Conservation (phyloP, 495 filamentous ascomycete genomes). For the Amniculicola lignicola region DNA sequence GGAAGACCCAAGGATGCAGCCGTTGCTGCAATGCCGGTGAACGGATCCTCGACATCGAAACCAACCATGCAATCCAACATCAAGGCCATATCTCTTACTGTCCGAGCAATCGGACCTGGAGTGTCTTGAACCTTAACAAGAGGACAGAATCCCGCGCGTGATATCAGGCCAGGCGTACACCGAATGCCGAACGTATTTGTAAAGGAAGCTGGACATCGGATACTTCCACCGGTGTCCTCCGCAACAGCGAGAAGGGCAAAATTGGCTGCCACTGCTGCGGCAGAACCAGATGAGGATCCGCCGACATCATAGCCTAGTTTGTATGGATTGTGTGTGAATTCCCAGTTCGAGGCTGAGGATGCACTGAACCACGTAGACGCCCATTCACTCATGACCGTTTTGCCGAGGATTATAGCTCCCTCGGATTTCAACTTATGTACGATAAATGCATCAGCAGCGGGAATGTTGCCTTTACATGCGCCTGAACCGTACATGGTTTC, state of each 20-base stretch:
- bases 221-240: constrained; percentile 44
- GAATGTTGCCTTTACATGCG: constrained; percentile 41
- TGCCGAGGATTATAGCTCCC: constrained; percentile 48
- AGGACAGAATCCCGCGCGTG: constrained; percentile 57
- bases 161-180: constrained; percentile 64
- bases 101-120: constrained; percentile 59
- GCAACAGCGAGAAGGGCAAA: constrained; percentile 50
- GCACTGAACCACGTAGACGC: constrained; percentile 50
- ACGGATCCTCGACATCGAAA: constrained; percentile 48
- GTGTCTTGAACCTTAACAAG: constrained; percentile 61
- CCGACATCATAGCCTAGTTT: constrained; percentile 50
- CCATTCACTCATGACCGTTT: constrained; percentile 55
- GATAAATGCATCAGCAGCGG: constrained; percentile 34
- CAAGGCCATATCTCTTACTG: constrained; percentile 62
- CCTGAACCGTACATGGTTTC: constrained; percentile 62
- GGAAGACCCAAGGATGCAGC: constrained; percentile 37
- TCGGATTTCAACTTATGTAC: constrained; percentile 39
- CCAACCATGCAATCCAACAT: constrained; percentile 60
- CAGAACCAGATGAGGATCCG: constrained; percentile 53
- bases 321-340: constrained; percentile 48
- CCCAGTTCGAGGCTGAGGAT: constrained; percentile 52
- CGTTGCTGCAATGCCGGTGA: constrained; percentile 47
- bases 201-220: constrained; percentile 36
- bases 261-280: constrained; percentile 48
- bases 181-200: constrained; percentile 53